Evolutionary conservation across 73 alveolate genomes (phyloP).

Genomic region (Stentor roeselii): DNA sequence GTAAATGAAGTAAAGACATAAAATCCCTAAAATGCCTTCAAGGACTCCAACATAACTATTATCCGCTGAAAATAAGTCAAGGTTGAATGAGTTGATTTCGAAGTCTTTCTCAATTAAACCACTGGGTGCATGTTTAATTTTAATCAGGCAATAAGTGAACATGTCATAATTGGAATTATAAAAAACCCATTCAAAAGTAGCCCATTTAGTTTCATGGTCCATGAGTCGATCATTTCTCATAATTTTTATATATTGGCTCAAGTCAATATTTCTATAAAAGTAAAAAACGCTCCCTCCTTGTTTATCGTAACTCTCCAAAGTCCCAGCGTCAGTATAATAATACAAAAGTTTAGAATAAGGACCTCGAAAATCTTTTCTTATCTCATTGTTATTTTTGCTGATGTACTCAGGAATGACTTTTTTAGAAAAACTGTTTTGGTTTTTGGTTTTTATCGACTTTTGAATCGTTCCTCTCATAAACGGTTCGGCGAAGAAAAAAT

Average conservation of each 20-base stretch:
- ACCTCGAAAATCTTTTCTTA: neutral
- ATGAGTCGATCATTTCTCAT: neutral
- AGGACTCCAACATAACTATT: slow-evolving; percentile 30
- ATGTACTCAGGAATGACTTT: neutral
- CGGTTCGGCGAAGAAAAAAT: neutral
- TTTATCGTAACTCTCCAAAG: neutral
- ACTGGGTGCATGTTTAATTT: slow-evolving; percentile 31
- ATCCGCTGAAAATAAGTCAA: slow-evolving; percentile 20
- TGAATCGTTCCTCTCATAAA: neutral
- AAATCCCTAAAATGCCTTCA: slow-evolving; percentile 26
- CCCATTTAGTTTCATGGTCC: slow-evolving; percentile 31
- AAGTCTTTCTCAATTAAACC: slow-evolving; percentile 26
- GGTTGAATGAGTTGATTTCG: neutral
- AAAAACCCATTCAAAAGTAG: slow-evolving; percentile 40
- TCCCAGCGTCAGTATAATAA: neutral
- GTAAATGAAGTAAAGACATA: slow-evolving; percentile 29
- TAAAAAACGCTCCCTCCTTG: neutral
- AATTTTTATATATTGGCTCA: too few relatives aligned
- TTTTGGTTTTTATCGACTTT: neutral
- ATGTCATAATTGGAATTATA: slow-evolving; percentile 41
- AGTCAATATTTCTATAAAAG: too few relatives aligned
- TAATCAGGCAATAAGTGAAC: slow-evolving; percentile 29
- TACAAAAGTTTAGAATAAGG: neutral
- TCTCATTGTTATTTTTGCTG: neutral
- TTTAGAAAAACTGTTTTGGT: neutral